Evolutionary conservation across 768 basidiomycete genomes (phyloP), one percentile per base, ranked within the genome.

Genomic region (Russula olivacea): DNA sequence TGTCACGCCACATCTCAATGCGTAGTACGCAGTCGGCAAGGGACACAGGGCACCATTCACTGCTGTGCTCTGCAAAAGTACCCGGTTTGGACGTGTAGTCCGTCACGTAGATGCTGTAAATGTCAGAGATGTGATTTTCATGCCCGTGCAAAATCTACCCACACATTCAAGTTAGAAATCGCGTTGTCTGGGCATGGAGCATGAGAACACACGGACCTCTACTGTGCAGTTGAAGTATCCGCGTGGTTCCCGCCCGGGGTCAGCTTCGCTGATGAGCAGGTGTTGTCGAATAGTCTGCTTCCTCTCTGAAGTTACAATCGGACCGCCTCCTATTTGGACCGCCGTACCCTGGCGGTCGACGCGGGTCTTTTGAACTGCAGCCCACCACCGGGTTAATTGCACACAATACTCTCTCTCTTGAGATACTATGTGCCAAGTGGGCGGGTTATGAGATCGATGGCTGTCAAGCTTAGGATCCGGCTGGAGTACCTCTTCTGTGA

Each of bases 181-280:
- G 4, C 47, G 43, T 19, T 15, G 40, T 21, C 6, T 8, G 15
- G 7, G 15, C 21, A 17, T 7, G n/a, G 38, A 17, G 51, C 15
- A 47, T 21, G 19, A 9, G 3, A 19, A 9, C 12, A 7, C n/a
- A 23, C 59, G 19, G 23, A 67, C 67, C 65, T 68, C 66, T 5
- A 84, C 76, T 0, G 83, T 85, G 53, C 85, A 86, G 59, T 87
- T 77, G 69, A 87, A 86, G 70, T 79, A 87, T 1, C 82, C 81
- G 23, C 63, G 55, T 2, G 81, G 81, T 12, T 71, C 71, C 21
- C 74, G 72, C 53, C 76, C 69, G 1, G 83, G 82, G 10, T 75
- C 75, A 14, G 76, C 78, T 49, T 85, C 81, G n/a, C 76, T 76
- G 59, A 86, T 75, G 19, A 85, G 71, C 28, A 76, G 73, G 65